phyloP scores from a whole-genome alignment of 345 rosid genomes.

The Corchorus olitorius region DNA sequence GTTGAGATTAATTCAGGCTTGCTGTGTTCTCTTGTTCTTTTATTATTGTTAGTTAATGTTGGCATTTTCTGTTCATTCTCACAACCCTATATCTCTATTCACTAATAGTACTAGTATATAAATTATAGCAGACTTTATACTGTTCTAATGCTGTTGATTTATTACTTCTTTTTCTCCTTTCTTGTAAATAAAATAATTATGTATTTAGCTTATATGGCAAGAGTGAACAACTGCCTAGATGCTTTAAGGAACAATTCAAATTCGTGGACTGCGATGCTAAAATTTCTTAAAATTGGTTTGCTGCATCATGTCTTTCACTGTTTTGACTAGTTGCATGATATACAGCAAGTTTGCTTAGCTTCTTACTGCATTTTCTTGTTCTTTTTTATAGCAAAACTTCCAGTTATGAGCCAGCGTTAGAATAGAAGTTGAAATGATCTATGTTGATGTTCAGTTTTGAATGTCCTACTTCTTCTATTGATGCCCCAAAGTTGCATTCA shows the following conservation, averaged over 20 bases:
- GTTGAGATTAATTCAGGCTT: slow-evolving; percentile 24
- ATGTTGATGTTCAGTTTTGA: not conserved
- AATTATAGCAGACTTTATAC: not conserved
- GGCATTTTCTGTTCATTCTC: slow-evolving; percentile 22
- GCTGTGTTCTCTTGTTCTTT: slow-evolving; percentile 24
- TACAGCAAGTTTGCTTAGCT: not conserved
- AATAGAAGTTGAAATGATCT: too few species aligned
- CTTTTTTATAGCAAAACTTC: not conserved
- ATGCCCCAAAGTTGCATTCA: not conserved
- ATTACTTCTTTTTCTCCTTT: not conserved
- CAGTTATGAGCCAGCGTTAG: not conserved
- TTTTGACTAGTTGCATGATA: not conserved
- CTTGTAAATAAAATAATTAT: not conserved
- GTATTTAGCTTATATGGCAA: too few species aligned
- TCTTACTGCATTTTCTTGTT: not conserved
- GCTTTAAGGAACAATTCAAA: too few species aligned
- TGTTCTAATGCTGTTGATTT: not conserved
- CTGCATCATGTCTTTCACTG: too few species aligned
- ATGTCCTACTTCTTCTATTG: not conserved
- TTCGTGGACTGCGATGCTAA: too few species aligned
- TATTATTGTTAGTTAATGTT: slow-evolving; percentile 11
- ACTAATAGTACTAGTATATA: slow-evolving; percentile 11
- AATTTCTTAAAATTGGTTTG: too few species aligned
- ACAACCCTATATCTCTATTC: slow-evolving; percentile 23
- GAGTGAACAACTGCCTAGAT: too few species aligned